Evolutionary conservation across 768 basidiomycete species (phyloP).

Genomic region (Suillus variegatus): DNA sequence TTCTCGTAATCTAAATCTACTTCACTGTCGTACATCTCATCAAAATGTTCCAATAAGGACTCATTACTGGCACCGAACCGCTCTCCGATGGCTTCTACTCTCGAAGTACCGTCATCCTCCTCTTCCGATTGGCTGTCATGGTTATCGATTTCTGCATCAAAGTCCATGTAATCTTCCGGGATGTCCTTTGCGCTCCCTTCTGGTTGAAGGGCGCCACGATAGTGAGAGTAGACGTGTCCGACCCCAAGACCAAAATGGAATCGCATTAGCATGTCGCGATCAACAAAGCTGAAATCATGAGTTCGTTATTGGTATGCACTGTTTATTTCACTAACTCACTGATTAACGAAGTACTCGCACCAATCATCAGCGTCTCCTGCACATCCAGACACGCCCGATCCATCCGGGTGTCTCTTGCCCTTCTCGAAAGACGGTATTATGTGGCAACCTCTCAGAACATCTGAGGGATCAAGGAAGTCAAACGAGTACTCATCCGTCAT

Average conservation of each 20-base stretch:
- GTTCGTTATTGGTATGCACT: no score
- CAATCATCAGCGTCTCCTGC: neutral
- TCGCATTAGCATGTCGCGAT: constrained; percentile 5
- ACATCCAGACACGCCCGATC: neutral
- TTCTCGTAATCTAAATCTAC: neutral
- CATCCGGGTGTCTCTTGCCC: neutral
- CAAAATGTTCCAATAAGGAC: neutral
- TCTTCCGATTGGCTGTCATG: neutral
- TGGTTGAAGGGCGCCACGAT: neutral
- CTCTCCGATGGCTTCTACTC: no score
- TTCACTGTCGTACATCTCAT: neutral
- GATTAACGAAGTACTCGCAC: neutral
- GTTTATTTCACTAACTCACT: no score
- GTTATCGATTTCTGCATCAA: no score
- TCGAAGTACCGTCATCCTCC: no score
- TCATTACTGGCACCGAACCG: no score
- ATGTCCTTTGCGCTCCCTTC: neutral
- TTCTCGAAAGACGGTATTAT: neutral
- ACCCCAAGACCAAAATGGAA: constrained; percentile 3
- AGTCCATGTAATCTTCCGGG: no score
- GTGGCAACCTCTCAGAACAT: constrained; percentile 6
- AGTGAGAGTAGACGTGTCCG: constrained; percentile 1
- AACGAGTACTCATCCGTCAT: neutral
- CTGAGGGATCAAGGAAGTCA: constrained; percentile 5
- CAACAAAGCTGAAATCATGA: neutral